phyloP scores from a whole-genome alignment of 352 stramenopile genomes.

The Phytophthora tubulina region DNA sequence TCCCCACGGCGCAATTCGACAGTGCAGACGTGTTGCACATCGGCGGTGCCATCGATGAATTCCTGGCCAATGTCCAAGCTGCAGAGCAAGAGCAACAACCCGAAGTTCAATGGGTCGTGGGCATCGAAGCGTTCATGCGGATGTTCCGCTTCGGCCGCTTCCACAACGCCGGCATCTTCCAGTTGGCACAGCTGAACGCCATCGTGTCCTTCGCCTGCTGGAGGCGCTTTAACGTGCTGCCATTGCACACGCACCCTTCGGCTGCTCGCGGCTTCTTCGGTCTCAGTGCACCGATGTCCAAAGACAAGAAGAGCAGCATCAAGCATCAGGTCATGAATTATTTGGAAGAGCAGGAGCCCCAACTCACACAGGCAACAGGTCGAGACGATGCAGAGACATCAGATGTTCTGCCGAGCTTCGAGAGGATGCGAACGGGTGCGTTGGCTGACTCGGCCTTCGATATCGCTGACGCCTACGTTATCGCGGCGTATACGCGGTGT shows the following conservation, averaged over 20 bases:
- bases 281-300: conserved; percentile 25
- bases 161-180: conserved; percentile 88
- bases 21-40: conserved; percentile 79
- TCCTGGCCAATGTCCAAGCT: conserved; percentile 45
- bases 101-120: conserved; percentile 64
- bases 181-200: conserved; percentile 88
- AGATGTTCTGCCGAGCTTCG: conserved; percentile 31
- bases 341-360: conserved; percentile 57
- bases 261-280: conserved; percentile 76
- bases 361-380: conserved; percentile 20
- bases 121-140: conserved; percentile 89
- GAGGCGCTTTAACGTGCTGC: conserved; percentile 63
- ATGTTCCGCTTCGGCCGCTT: conserved; percentile 81
- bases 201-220: conserved; percentile 85
- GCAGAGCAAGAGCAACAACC: conserved; percentile 25
- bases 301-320: conserved; percentile 51
- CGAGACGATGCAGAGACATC: conserved; percentile 16
- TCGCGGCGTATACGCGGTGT: conserved; percentile 75
- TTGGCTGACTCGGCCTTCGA: conserved; percentile 73
- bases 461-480: conserved; percentile 84
- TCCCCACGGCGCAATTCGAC: conserved; percentile 66
- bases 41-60: conserved; percentile 57
- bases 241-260: conserved; percentile 79
- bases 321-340: conserved; percentile 85
- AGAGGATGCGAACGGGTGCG: conserved; percentile 48